Evolutionary conservation across 129 eudicot species (phyloP).

Genomic region (Lactuca sativa): DNA sequence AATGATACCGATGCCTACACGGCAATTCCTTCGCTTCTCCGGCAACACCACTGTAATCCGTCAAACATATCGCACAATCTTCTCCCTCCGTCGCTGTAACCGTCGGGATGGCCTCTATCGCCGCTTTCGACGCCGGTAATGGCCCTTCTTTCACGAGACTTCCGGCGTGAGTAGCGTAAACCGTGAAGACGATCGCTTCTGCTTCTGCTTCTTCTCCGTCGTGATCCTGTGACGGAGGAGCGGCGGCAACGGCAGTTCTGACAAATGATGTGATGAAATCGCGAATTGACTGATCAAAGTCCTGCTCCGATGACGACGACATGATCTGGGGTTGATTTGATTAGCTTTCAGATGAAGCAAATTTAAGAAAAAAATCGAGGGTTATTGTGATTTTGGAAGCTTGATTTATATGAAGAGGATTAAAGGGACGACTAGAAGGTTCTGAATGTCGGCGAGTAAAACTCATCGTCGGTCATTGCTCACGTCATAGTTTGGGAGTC

Average conservation of each 20-base stretch:
- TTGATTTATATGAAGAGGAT: slow-evolving; percentile 1
- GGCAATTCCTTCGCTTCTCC: slow-evolving; percentile 52
- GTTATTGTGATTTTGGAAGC: neutral
- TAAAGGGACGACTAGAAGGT: slow-evolving; percentile 15
- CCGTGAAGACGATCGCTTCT: neutral
- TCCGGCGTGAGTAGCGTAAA: neutral
- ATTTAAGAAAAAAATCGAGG: neutral
- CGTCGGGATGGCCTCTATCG: slow-evolving; percentile 50
- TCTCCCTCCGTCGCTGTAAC: slow-evolving; percentile 34
- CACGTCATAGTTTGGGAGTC: slow-evolving; percentile 7
- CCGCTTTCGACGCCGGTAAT: slow-evolving; percentile 53
- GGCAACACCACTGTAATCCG: slow-evolving; percentile 35
- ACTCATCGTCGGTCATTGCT: slow-evolving; percentile 24
- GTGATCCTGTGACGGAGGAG: neutral
- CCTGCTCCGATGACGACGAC: slow-evolving; percentile 19
- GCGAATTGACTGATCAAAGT: slow-evolving; percentile 3
- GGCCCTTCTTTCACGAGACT: slow-evolving; percentile 13
- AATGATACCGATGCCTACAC: slow-evolving; percentile 55
- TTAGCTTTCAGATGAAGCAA: neutral
- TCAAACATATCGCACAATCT: slow-evolving; percentile 59
- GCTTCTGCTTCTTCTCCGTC: neutral
- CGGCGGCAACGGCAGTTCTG: slow-evolving; percentile 16
- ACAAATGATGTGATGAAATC: slow-evolving; percentile 19
- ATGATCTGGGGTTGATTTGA: slow-evolving; percentile 5
- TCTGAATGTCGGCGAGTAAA: slow-evolving; percentile 21